Conservation (phyloP, 1,284 basidiomycete genomes). For the Tylopilus sp. region DNA sequence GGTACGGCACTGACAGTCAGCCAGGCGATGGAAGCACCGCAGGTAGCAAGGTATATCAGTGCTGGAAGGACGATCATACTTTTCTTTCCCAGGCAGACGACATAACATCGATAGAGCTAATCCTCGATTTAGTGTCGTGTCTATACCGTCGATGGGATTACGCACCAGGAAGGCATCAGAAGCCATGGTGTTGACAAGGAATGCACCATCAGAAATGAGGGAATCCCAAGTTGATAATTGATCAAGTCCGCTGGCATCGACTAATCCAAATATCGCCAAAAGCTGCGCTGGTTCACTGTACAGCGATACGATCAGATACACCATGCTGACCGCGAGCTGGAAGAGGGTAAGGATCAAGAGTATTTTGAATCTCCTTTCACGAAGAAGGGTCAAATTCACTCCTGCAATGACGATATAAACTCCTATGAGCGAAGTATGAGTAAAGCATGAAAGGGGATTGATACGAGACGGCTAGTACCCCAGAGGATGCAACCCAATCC, state of each 20-base stretch:
- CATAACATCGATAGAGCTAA: constrained; percentile 39
- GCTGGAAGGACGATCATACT: constrained; percentile 4
- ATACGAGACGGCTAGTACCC: constrained; percentile 9
- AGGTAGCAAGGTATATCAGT: constrained; percentile 28
- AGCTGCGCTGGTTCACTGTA: constrained; percentile 24
- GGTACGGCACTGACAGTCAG: constrained; percentile 18
- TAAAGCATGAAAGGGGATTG: background rate
- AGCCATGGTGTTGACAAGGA: constrained; percentile 34
- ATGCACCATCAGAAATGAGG: constrained; percentile 20
- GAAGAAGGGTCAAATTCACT: constrained; percentile 29
- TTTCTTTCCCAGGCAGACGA: constrained; percentile 28
- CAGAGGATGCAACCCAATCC: constrained; percentile 22
- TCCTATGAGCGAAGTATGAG: constrained; percentile 18
- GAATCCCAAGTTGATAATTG: constrained; percentile 27
- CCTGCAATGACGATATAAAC: constrained; percentile 28
- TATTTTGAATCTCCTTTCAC: constrained; percentile 26
- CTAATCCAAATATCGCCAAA: constrained; percentile 24
- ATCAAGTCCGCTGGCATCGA: constrained; percentile 7
- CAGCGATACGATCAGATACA: constrained; percentile 31
- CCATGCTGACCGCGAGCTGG: constrained; percentile 31
- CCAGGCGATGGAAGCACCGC: constrained; percentile 29
- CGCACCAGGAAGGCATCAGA: constrained; percentile 20
- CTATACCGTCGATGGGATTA: constrained; percentile 20
- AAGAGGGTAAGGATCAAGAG: constrained; percentile 21
- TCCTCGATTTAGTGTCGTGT: background rate